These are phyloP conservation scores for Saccharomyces paradoxus DNA, from an alignment of 805 yeast genomes.

Conservation along the genomic window DNA sequence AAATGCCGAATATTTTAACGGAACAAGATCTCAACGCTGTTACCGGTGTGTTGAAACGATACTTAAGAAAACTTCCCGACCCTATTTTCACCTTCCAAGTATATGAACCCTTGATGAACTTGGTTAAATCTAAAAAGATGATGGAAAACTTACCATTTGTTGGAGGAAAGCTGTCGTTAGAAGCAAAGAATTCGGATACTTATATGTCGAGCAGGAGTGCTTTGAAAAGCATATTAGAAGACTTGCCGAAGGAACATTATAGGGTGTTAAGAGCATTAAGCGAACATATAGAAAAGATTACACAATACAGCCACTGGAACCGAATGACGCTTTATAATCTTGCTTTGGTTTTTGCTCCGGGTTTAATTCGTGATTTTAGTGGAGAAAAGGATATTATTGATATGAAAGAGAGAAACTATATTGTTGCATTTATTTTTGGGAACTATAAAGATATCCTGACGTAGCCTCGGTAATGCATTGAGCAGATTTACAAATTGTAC, in stretches of 20 bases:
- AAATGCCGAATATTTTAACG: conserved; percentile 25
- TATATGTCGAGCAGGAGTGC: conserved; percentile 6
- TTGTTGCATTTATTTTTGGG: conserved; percentile 62
- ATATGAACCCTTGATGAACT: conserved; percentile 59
- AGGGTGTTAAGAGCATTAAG: conserved; percentile 48
- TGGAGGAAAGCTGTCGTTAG: conserved; percentile 5
- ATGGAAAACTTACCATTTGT: conserved; percentile 10
- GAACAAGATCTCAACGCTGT: conserved; percentile 76
- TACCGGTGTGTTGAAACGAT: conserved; percentile 79
- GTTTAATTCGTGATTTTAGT: conserved; percentile 68
- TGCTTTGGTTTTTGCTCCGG: conserved; percentile 92
- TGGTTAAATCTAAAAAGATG: conserved; percentile 33
- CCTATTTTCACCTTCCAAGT: conserved; percentile 70
- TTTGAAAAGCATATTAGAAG: conserved; percentile 38
- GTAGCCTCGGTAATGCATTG: not conserved
- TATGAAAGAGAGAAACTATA: conserved; percentile 71
- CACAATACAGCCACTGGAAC: conserved; percentile 44
- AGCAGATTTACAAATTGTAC: not conserved
- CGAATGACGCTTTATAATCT: conserved; percentile 78
- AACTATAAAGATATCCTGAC: conserved; percentile 31
- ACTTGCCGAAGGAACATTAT: conserved; percentile 56
- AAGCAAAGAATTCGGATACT: conserved; percentile 5
- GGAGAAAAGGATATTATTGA: conserved; percentile 82
- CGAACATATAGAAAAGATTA: conserved; percentile 57
- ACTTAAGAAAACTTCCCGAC: conserved; percentile 73